A percentile compares a stretch with the other conserved stretches of the same genome.
These are phyloP conservation scores for Populus euphratica DNA, from an alignment of 345 rosid genomes.

Conservation along the genomic window DNA sequence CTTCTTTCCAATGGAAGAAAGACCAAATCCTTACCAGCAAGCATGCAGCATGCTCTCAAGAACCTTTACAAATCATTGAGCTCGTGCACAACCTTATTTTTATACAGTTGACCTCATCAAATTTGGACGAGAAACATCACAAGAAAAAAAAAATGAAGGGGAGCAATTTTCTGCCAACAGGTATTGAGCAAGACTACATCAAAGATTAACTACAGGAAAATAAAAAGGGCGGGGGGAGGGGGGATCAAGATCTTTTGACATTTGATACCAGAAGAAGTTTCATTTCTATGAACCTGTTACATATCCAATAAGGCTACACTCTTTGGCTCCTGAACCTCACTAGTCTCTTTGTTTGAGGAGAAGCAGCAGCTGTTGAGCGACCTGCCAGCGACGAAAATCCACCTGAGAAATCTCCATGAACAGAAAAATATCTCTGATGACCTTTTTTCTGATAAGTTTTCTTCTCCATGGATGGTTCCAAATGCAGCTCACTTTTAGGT, in stretches of 20 bases:
- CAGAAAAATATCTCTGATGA: conserved; percentile 47
- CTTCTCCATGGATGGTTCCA: background rate
- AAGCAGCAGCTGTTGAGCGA: background rate
- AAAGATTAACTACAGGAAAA: background rate
- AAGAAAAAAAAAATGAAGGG: background rate
- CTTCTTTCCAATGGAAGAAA: background rate
- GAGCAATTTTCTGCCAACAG: too few species aligned
- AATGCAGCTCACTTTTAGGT: background rate
- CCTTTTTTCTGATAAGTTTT: background rate
- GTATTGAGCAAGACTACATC: too few species aligned
- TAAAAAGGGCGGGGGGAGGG: too few species aligned
- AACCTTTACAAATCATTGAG: background rate
- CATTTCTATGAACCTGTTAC: background rate
- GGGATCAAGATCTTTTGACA: background rate
- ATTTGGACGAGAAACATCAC: background rate
- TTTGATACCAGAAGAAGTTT: background rate
- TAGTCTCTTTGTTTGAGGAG: conserved; percentile 31
- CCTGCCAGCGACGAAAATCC: background rate
- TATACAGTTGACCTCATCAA: background rate
- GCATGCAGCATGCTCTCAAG: background rate
- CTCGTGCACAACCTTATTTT: background rate
- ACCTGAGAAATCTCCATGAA: conserved; percentile 42
- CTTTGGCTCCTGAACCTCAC: conserved; percentile 61
- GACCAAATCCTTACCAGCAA: background rate
- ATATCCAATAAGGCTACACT: conserved; percentile 23